Base-by-base conservation (phyloP, 352 stramenopile genomes). In the Phytophthora idaei region DNA sequence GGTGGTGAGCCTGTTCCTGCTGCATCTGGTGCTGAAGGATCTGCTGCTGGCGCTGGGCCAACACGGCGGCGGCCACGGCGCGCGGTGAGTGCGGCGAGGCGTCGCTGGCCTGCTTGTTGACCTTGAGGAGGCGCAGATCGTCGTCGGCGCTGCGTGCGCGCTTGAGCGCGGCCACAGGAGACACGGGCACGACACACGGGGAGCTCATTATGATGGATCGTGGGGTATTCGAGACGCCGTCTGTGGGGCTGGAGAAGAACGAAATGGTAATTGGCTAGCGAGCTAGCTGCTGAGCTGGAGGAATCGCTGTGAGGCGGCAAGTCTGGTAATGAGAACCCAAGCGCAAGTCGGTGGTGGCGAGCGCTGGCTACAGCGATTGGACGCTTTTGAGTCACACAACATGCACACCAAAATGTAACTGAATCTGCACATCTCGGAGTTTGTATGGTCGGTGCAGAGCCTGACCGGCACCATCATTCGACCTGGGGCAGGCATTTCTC, bases 41-140 rank as follows among this genome's bases (percentile, higher is more conserved):
- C 64, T 76, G 59, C 57, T 74, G 72, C 42, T 76, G 67, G 7
- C 68, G 73, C 42, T 72, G 66, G 36, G 64, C 64, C 50, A 75
- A 34, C 49, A 69, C 53, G 27, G 66, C 59, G 12, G 78, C 64
- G 12, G 60, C 53, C 34, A 69, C 36, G 11, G 67, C 63, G 8
- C 76, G 64, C 14, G 74, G 61, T 14, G 75, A 80, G 61, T 85
- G 76, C 8, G 85, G 81, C 39, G 85, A 90, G 49, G 84, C 73
- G 8, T 67, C 54, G 17, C 67, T 58, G 34, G 77, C 76, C 21
- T 76, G 77, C 70, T 93, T 93, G 70, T 74, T 80, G 42, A 69
- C 79, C 64, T 93, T 93, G 55, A 86, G 69, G 34, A 89, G 54
- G 39, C 79, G 77, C 59, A 88, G 69, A 47, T 81, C 71, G 48